phyloP scores from a whole-genome alignment of 1,139 yeast genomes.

The Sugiyamaella sp. region DNA sequence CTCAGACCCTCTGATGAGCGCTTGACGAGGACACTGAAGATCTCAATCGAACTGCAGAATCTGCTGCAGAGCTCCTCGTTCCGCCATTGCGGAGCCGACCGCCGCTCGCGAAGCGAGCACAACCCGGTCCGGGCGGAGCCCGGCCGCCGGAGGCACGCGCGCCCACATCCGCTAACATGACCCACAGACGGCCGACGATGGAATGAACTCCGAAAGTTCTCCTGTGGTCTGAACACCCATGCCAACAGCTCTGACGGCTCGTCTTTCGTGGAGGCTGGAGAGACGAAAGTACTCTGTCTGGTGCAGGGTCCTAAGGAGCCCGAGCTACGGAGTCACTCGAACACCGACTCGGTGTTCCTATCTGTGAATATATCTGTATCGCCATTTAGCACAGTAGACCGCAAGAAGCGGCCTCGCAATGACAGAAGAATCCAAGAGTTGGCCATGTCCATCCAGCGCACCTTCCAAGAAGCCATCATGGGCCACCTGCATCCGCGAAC shows the following conservation, averaged over 20 bases:
- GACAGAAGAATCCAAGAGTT: constrained; percentile 69
- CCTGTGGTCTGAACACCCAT: constrained; percentile 82
- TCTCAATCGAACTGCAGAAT: no score
- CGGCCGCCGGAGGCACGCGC: not conserved
- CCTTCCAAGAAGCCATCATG: constrained; percentile 80
- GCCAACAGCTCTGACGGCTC: constrained; percentile 92
- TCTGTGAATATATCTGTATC: constrained; percentile 71
- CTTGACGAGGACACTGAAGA: not conserved
- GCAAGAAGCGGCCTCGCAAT: constrained; percentile 58
- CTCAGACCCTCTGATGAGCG: not conserved
- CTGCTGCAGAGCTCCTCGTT: not conserved
- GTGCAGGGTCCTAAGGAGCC: constrained; percentile 94
- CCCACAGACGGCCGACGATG: constrained; percentile 81
- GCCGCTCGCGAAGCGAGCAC: no score
- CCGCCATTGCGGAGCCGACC: not conserved
- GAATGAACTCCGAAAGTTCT: constrained; percentile 85
- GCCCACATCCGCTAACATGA: constrained; percentile 1
- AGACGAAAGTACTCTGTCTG: constrained; percentile 82
- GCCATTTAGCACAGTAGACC: constrained; percentile 76
- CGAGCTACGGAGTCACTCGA: constrained; percentile 47
- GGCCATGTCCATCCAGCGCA: constrained; percentile 70
- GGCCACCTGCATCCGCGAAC: constrained; percentile 81
- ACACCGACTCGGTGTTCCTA: constrained; percentile 54
- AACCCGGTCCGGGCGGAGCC: not conserved
- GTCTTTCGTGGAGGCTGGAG: constrained; percentile 89